These are phyloP conservation scores for Gentiana dahurica DNA, from an alignment of 257 asterid genomes.

Conservation along the genomic window DNA sequence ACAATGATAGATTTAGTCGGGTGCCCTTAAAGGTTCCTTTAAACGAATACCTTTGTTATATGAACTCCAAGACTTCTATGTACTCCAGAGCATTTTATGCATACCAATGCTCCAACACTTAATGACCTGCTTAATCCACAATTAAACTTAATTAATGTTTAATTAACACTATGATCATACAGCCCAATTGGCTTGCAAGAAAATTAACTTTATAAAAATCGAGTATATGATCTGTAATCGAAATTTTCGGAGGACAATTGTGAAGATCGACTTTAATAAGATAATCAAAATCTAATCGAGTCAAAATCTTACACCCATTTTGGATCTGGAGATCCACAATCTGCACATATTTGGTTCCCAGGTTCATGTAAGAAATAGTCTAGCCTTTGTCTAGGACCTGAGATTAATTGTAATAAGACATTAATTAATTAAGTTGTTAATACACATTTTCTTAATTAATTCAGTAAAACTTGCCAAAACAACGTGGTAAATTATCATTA, in stretches of 20 bases:
- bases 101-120: constrained; percentile 65
- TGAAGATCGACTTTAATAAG: too few relatives aligned
- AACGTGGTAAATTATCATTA: too few relatives aligned
- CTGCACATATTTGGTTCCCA: constrained; percentile 73
- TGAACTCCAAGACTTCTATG: constrained; percentile 97
- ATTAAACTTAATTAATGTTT: constrained; percentile 20
- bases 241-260: too few relatives aligned
- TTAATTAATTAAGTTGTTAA: neutral
- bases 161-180: too few relatives aligned
- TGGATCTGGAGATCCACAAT: constrained; percentile 89
- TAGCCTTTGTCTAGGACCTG: constrained; percentile 59
- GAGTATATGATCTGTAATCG: too few relatives aligned
- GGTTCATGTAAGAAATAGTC: constrained; percentile 50
- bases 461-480: too few relatives aligned
- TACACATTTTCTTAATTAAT: neutral
- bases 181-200: too few relatives aligned
- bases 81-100: constrained; percentile 90
- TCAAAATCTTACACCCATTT: constrained; percentile 36
- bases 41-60: constrained; percentile 55
- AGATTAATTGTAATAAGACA: neutral
- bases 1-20: too few relatives aligned
- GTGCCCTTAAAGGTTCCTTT: too few relatives aligned
- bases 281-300: neutral
- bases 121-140: constrained; percentile 48
- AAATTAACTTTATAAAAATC: too few relatives aligned